Base-by-base conservation (phyloP, 352 stramenopile species). In the Phytophthora pluvialis region DNA sequence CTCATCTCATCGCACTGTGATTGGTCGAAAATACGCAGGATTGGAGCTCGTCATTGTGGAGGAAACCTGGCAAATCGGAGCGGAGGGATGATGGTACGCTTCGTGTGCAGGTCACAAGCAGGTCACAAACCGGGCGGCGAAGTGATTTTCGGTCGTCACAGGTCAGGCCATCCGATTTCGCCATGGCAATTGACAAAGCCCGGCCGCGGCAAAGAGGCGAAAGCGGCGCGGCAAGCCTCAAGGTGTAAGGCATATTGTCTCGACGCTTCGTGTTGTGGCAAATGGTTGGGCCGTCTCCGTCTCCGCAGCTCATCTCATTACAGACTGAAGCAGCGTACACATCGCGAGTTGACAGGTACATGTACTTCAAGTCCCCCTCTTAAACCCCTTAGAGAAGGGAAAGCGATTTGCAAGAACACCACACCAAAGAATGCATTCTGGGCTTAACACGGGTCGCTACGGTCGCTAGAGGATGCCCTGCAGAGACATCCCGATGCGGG, bases 401-500 rank as follows among this genome's bases (percentile, higher is more conserved):
- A 53, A 28, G 25, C 15, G 47, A 64, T 64, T 50, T 64, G 57
- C 49, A 48, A 52, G 9, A 38, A 55, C 44, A 45, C 6, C 26
- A 53, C 29, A 29, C 25, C 43, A 63, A 51, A 54, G 39, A 54
- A 38, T 57, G 15, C 29, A 38, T 31, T 38, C 21, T 26, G 47
- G 28, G 18, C 28, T 55, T 42, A 42, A 26, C 13, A 48, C 10
- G 39, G 39, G 31, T 45, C 39, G 39, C 39, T 31, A 42, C 12
- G 18, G 32, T 29, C 13, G 32, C 38, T 72, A 73, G 13, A 73
- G 49, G 46, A 73, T 73, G 5, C 44, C 39, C 33, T 54, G 40
- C 8, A 73, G 25, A 16, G 66, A 73, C 67, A 75, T 72, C 9
- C 56, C 52, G 11, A 64, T 69, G 46, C 40, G 48, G 4, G 55